A percentile compares a stretch with the other conserved stretches of the same genome.
These are phyloP conservation scores for Diaporthe amygdali DNA, from an alignment of 2,329 filamentous ascomycete species.

Conservation along the genomic window DNA sequence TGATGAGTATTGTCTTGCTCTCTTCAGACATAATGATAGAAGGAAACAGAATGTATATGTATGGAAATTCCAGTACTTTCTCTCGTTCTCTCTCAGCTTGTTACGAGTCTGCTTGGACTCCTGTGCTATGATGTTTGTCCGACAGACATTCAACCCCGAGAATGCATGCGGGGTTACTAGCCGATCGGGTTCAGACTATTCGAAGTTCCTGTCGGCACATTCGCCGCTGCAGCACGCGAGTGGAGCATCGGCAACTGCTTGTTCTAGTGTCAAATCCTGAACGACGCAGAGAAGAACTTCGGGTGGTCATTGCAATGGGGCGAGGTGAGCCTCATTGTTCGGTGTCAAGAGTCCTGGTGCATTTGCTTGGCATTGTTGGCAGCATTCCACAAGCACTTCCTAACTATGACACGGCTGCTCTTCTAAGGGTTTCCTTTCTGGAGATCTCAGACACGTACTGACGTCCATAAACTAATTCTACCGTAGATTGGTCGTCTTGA, in stretches of 20 bases:
- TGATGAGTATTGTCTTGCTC: conserved; percentile 57
- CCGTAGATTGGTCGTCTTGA: too few relatives aligned
- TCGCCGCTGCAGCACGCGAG: background rate
- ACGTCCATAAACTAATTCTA: too few relatives aligned
- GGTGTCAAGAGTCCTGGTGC: background rate
- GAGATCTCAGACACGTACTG: too few relatives aligned
- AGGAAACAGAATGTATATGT: too few relatives aligned
- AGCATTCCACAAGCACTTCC: background rate
- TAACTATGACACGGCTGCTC: too few relatives aligned
- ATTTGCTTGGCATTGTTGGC: background rate
- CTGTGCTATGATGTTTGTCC: background rate
- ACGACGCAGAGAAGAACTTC: too few relatives aligned
- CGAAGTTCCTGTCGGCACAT: background rate
- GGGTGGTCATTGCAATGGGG: background rate
- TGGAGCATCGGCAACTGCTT: background rate
- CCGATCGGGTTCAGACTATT: background rate
- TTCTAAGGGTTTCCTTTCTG: too few relatives aligned
- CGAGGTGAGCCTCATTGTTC: background rate
- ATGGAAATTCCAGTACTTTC: background rate
- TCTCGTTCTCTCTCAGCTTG: background rate
- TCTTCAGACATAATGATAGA: background rate
- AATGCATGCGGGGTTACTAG: conserved; percentile 8
- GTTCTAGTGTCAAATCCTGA: background rate
- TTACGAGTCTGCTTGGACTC: background rate
- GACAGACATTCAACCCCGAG: background rate